These are phyloP conservation scores for Lippia alba DNA, from an alignment of 305 asterid species.

Conservation along the genomic window DNA sequence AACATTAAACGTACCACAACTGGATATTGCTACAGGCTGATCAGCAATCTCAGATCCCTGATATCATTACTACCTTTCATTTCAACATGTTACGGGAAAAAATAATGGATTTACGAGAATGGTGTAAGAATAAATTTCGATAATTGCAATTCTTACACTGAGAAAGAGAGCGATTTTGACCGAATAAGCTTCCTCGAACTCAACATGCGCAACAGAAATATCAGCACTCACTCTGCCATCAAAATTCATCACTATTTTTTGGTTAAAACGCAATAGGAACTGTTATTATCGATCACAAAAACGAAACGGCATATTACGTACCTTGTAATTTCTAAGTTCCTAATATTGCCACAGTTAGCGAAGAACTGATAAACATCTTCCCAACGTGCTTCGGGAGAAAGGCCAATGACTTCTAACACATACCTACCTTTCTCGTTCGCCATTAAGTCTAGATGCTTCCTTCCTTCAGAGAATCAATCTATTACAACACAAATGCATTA, in stretches of 20 bases:
- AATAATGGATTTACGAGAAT: not conserved
- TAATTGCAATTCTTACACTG: slow-evolving; percentile 44
- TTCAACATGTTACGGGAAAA: not conserved
- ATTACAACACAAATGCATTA: slow-evolving; percentile 4
- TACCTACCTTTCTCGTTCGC: slow-evolving; percentile 35
- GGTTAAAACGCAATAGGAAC: no score
- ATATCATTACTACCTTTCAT: not conserved
- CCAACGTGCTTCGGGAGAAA: slow-evolving; percentile 53
- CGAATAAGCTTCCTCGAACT: slow-evolving; percentile 60
- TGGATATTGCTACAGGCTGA: slow-evolving; percentile 40
- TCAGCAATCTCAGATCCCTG: slow-evolving; percentile 49
- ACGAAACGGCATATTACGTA: not conserved
- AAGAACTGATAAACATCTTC: slow-evolving; percentile 60
- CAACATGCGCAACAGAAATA: slow-evolving; percentile 52
- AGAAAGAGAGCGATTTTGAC: slow-evolving; percentile 64
- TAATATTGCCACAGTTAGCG: slow-evolving; percentile 61
- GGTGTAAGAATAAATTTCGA: not conserved
- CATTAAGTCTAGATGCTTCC: slow-evolving; percentile 41
- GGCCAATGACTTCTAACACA: slow-evolving; percentile 62
- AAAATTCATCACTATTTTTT: not conserved
- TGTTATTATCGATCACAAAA: no score
- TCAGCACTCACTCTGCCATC: slow-evolving; percentile 51
- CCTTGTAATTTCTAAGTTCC: slow-evolving; percentile 52
- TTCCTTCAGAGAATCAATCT: slow-evolving; percentile 9
- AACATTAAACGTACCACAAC: slow-evolving; percentile 31